Evolutionary conservation across 1,139 yeast genomes (phyloP).

Genomic region (Pichia sp.): DNA sequence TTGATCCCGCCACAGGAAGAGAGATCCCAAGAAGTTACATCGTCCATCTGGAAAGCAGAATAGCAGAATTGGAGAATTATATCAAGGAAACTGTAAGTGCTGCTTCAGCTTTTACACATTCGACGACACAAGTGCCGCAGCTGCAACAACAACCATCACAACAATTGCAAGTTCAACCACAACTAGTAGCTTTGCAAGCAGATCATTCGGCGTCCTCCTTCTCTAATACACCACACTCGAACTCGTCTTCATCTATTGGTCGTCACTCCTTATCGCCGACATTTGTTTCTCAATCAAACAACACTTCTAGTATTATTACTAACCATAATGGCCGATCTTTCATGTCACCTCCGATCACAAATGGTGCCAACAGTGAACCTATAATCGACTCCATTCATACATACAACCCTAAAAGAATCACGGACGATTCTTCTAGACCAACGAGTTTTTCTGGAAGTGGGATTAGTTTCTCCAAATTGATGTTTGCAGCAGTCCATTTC

Average conservation of each 20-base stretch:
- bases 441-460: conserved; percentile 14
- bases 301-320: not conserved
- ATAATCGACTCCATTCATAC: conserved; percentile 5
- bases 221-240: not conserved
- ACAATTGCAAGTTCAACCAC: not conserved
- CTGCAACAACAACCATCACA: not conserved
- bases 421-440: conserved; percentile 9
- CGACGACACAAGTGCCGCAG: not conserved
- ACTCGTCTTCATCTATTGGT: not conserved
- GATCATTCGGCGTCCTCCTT: not conserved
- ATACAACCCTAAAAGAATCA: not conserved
- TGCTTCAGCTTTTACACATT: not conserved
- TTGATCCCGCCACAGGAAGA: conserved; percentile 87
- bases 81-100: conserved; percentile 30
- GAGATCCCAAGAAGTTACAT: conserved; percentile 83
- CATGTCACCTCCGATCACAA: no score
- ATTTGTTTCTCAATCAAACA: not conserved
- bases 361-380: not conserved
- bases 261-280: not conserved
- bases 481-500: conserved; percentile 74
- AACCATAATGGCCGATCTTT: no score
- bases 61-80: conserved; percentile 52
- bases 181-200: not conserved
- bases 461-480: conserved; percentile 69
- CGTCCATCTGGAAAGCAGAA: conserved; percentile 65